Evolutionary conservation across 2,329 filamentous ascomycete genomes (phyloP), one percentile per base, ranked within the genome.

Genomic region (Geosmithia morbida): DNA sequence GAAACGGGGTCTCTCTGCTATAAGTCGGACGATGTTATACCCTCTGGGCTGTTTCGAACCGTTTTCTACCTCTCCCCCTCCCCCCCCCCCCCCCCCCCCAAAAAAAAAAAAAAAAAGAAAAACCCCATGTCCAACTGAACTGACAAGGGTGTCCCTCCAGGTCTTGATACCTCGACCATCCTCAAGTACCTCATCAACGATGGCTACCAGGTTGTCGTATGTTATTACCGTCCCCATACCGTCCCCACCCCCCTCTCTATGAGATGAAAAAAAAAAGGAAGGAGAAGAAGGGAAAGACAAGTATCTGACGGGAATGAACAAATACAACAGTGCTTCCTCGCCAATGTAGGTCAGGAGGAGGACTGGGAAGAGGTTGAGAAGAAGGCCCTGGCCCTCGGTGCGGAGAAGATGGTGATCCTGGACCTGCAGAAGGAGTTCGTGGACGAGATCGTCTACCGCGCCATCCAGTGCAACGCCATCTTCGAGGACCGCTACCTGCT

Each of bases 371-470:
- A 74, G 51, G 83, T 79, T 46, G 75, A 81, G 64, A 70, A 72
- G 56, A 85, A 85, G 70, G 83, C 82, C 2, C 40, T 44, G 8
- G 48, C 47, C 44, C 46, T 55, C 33, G 52, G 53, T 7, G 52
- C 53, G 22, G 52, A 55, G 48, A 43, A 43, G 20, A 72, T 79
- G 56, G 61, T 69, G 54, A 66, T 77, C 53, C 67, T 71, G 50
- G 75, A 87, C 60, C 69, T 87, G 48, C 74, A 76, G 53, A 71
- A 73, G 56, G 80, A 85, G 64, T 87, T 88, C 60, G 74, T 88
- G 52, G 80, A 86, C 56, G 75, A 87, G 65, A 74, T 87, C 39
- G 83, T 80, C 71, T 87, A 82, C 73, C 81, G 77, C 48, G 83
- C 83, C 49, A 75, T 88, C 53, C 80, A 84, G 63, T 83, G 79